Evolutionary conservation across 2,329 filamentous ascomycete species (phyloP).

Genomic region (Aspergillus glaucus): DNA sequence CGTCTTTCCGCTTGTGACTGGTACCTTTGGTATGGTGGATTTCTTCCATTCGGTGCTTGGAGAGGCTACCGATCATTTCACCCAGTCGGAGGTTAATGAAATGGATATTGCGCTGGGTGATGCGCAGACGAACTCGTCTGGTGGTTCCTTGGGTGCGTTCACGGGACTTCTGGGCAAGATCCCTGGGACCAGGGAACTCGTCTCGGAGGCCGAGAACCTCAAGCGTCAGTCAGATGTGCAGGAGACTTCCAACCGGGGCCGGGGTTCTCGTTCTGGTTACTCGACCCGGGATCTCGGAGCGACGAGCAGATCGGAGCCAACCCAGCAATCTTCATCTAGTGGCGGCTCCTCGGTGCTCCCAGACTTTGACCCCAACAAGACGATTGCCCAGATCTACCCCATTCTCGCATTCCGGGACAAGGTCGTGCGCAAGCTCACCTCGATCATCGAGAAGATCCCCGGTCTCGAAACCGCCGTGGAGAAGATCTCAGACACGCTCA

Average conservation of each 20-base stretch:
- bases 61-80: slow-evolving; percentile 77
- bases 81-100: slow-evolving; percentile 77
- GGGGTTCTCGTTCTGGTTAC: slow-evolving; percentile 26
- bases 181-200: slow-evolving; percentile 64
- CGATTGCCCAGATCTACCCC: slow-evolving; percentile 78
- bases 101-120: slow-evolving; percentile 68
- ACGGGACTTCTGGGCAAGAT: slow-evolving; percentile 69
- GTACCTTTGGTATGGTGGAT: slow-evolving; percentile 71
- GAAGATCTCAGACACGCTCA: slow-evolving; percentile 87
- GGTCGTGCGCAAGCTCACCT: slow-evolving; percentile 79
- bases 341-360: slow-evolving; percentile 64
- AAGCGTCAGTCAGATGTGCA: slow-evolving; percentile 58
- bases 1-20: slow-evolving; percentile 69
- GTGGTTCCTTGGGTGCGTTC: slow-evolving; percentile 51
- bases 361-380: slow-evolving; percentile 72
- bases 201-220: slow-evolving; percentile 59
- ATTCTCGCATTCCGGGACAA: slow-evolving; percentile 91
- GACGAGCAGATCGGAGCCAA: slow-evolving; percentile 35
- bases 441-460: slow-evolving; percentile 83
- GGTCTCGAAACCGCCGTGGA: slow-evolving; percentile 85
- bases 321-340: slow-evolving; percentile 39
- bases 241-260: slow-evolving; percentile 51
- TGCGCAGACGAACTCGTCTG: slow-evolving; percentile 50
- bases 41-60: slow-evolving; percentile 73
- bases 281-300: slow-evolving; percentile 10